Evolutionary conservation across 1,284 basidiomycete genomes (phyloP), one percentile per base, ranked within the genome.

Genomic region (Malassezia nana): DNA sequence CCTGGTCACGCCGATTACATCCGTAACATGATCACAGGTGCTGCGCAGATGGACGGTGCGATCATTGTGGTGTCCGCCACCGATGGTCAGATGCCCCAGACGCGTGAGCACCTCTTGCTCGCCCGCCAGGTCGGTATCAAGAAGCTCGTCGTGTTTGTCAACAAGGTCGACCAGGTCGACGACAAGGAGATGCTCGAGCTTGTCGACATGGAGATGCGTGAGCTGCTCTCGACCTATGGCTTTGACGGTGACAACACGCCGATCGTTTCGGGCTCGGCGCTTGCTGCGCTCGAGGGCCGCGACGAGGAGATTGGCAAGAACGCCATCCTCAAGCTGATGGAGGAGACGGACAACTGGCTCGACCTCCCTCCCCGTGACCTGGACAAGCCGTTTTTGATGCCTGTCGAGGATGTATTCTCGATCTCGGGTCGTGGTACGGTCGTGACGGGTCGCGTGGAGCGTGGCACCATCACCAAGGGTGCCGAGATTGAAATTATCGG

Each of bases 121-220:
- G 92, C 92, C 67, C 87, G 89, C 74, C 94, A 99, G 79, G 90
- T 98, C 66, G 94, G 94, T 66, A 88, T 99, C 76, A 92, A 94
- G 79, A 89, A 87, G 77, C 83, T 99, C 38, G 89, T 98, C 61
- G 94, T 99, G 64, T 99, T 96, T 80, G 91, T 99, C 77, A 99
- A 98, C 86, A 95, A 96, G 79, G 85, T 98, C 61, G 94, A 99
- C 78, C 83, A 87, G 80, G 86, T 98, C 58, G 83, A 87, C 62
- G 94, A 99, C 81, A 82, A 84, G 28, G 94, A 99, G 81, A 96
- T 98, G 90, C 80, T 98, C 58, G 90, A 96, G 79, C 85, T 98
- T 55, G 94, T 99, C 61, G 94, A 99, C 72, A 98, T 99, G 92
- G 94, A 99, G 81, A 99, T 99, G 86, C 85, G 94, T 55, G 94